phyloP scores from a whole-genome alignment of 1,284 basidiomycete species.

The Xerocomus amazonicus region DNA sequence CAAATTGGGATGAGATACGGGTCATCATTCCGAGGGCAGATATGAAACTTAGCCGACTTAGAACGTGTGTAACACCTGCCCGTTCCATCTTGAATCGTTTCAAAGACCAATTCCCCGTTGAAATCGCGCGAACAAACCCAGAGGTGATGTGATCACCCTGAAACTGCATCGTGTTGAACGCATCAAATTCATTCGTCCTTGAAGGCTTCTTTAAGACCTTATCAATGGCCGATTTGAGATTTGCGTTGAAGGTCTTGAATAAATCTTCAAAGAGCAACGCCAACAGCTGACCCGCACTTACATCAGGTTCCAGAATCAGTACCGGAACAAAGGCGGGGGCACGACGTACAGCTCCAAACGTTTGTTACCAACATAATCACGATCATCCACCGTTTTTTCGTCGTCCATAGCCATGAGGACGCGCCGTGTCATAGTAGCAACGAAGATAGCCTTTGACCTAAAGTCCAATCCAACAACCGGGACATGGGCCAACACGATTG shows the following conservation, averaged over 20 bases:
- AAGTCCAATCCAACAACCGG: conserved; percentile 91
- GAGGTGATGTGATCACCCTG: conserved; percentile 93
- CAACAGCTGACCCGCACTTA: conserved; percentile 92
- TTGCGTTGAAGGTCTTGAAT: conserved; percentile 98
- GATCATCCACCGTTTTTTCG: conserved; percentile 95
- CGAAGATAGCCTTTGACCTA: conserved; percentile 93
- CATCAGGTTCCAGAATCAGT: conserved; percentile 12
- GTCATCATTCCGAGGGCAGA: conserved; percentile 99
- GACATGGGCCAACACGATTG: conserved; percentile 96
- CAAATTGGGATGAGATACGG: conserved; percentile 97
- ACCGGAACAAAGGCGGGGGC: conserved; percentile 6
- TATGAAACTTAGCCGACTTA: conserved; percentile 94
- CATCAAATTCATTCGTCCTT: conserved; percentile 93
- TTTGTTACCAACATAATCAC: conserved; percentile 99
- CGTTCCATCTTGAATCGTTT: conserved; percentile 99
- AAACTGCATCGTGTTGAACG: conserved; percentile 91
- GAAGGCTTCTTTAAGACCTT: conserved; percentile 98
- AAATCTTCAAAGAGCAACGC: conserved; percentile 96
- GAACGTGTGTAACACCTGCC: conserved; percentile 97
- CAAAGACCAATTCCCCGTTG: conserved; percentile 98
- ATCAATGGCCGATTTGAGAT: conserved; percentile 95
- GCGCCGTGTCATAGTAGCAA: conserved; percentile 95
- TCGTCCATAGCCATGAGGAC: conserved; percentile 97
- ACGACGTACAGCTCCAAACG: conserved; percentile 86
- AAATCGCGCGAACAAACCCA: conserved; percentile 97